Evolutionary conservation across 345 rosid species (phyloP), one percentile per base, ranked within the genome.

Genomic region (Dimocarpus longan): DNA sequence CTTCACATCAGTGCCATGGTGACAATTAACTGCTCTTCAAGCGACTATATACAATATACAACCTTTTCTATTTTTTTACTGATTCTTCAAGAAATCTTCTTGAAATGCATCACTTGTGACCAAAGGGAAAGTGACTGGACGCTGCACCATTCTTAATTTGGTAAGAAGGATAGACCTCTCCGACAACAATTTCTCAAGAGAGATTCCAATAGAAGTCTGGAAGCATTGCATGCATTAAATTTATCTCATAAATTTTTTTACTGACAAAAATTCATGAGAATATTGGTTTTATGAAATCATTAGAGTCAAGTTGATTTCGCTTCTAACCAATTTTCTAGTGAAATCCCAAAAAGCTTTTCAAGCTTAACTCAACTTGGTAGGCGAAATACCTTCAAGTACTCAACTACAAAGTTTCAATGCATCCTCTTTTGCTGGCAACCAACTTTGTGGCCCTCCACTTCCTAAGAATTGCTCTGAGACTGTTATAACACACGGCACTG

Each of bases 281-380:
- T 68, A 50, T 73, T 0, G 81, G 80, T 13, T 68, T 5, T 21
- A 71, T 81, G 80, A 3, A 15, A 4, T 32, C 24, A 28, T 15
- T 81, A 4, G 70, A 71, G 42, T 65, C 64, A 1, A 26, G 28
- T 68, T 13, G 82, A 80, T 46, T 19, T 75, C 2, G 74, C 78
- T 19, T 6, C 15, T 2, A 79, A 79, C 39, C 71, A 63, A 39
- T 65, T 80, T 4, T 8, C 10, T n/a, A 73, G 80, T 22, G 68
- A 80, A 70, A 80, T 80, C 59, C 78, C 84, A 50, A 1, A 50
- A 50, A 50, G 18, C 8, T 12, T 12, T 50, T 50, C 56, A 50
- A 50, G 8, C 15, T 50, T 50, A 1, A 50, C 18, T 1, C 37
- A 11, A 50, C 56, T 50, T 50, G 16, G 15, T 10, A 0, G 56